A percentile compares a stretch with the other conserved stretches of the same genome.
Conservation (phyloP, 257 asterid species). For the Solanum sejunctum region DNA sequence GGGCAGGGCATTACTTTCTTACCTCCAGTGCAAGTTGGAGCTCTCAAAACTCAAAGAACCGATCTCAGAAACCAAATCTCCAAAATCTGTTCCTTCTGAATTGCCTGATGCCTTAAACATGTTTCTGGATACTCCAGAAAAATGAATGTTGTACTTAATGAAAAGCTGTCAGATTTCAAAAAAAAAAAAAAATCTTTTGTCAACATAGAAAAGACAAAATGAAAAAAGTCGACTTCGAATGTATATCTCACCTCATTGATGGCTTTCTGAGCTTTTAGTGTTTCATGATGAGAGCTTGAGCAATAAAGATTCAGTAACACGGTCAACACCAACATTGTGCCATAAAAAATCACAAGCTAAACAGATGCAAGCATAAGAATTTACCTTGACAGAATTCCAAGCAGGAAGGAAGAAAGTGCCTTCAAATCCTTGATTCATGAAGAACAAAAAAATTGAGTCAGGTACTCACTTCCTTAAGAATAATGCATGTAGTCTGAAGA, state of each 20-base stretch:
- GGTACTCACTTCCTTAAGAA: slow-evolving; percentile 3
- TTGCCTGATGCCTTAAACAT: slow-evolving; percentile 28
- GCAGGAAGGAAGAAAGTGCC: slow-evolving; percentile 84
- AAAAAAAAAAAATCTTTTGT: not conserved
- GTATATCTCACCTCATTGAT: slow-evolving; percentile 74
- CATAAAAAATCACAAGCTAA: slow-evolving; percentile 1
- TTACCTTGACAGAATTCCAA: slow-evolving; percentile 87
- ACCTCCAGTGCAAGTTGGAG: slow-evolving; percentile 96
- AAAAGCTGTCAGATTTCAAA: slow-evolving; percentile 56
- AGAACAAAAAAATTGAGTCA: slow-evolving; percentile 19
- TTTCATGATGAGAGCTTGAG: slow-evolving; percentile 87
- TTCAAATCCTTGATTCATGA: slow-evolving; percentile 56
- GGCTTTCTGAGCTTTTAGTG: slow-evolving; percentile 96
- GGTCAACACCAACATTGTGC: not conserved
- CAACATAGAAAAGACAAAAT: not conserved
- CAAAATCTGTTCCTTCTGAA: slow-evolving; percentile 56
- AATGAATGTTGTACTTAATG: slow-evolving; percentile 83
- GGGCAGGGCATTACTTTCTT: not conserved
- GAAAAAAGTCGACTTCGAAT: not conserved
- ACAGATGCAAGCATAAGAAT: slow-evolving; percentile 3
- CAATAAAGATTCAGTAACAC: slow-evolving; percentile 9
- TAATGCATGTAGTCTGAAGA: slow-evolving; percentile 2
- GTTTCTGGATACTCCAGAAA: slow-evolving; percentile 83
- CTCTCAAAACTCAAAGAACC: slow-evolving; percentile 74
- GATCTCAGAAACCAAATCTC: slow-evolving; percentile 76